phyloP scores from a whole-genome alignment of 225 moss, liverwort and hornwort genomes.

The Marchantia polymorpha region DNA sequence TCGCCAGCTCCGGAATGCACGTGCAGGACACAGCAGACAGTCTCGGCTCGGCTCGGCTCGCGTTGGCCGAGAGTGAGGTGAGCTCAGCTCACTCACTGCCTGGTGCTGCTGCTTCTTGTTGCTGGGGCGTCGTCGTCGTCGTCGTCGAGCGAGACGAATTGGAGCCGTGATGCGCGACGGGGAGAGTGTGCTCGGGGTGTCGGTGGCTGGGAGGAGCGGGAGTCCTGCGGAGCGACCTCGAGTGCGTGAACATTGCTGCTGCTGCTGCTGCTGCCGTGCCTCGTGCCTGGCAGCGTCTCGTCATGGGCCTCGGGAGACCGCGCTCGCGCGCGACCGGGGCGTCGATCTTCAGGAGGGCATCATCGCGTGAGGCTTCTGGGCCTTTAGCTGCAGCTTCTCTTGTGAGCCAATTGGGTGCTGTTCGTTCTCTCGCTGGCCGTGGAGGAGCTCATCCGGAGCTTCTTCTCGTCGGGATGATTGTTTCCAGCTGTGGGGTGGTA shows the following conservation, averaged over 20 bases:
- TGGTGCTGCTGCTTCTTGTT: too few relatives aligned
- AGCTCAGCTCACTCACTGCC: too few relatives aligned
- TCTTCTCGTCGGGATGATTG: not conserved
- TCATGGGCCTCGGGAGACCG: not conserved
- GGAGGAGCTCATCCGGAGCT: not conserved
- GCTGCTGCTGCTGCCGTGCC: not conserved
- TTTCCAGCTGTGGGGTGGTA: not conserved
- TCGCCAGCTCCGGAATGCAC: too few relatives aligned
- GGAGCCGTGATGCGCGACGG: too few relatives aligned
- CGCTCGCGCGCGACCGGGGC: not conserved
- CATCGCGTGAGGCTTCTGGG: not conserved
- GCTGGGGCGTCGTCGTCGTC: too few relatives aligned
- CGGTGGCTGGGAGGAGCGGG: too few relatives aligned
- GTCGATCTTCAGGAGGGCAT: not conserved
- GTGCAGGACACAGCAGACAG: too few relatives aligned
- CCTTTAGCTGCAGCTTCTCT: not conserved
- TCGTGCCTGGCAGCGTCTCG: not conserved
- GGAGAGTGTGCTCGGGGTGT: too few relatives aligned
- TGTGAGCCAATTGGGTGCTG: conserved; percentile 43
- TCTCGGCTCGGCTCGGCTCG: too few relatives aligned
- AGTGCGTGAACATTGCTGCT: not conserved
- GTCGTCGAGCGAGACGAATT: too few relatives aligned
- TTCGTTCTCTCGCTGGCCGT: not conserved
- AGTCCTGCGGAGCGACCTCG: too few relatives aligned
- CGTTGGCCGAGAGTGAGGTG: too few relatives aligned